Base-by-base conservation (phyloP, 306 rosid species). In the Arachis hypogaea region DNA sequence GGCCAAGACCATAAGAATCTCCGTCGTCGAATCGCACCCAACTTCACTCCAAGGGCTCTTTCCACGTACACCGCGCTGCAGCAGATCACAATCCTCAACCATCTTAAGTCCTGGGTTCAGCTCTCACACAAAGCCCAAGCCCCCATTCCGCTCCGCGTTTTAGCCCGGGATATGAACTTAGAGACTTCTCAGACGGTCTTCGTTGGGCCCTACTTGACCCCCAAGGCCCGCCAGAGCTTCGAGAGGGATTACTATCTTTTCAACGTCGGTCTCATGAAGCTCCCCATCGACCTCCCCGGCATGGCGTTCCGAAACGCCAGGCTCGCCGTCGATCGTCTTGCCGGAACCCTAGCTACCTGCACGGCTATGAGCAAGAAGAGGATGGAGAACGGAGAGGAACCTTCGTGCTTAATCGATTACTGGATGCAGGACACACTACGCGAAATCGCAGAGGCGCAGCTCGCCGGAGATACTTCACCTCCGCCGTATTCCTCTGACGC, bases 11-110 rank as follows among this genome's bases (percentile, higher is more conserved):
- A 94, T 62, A 94, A 89, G 52, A 91, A 91, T 63, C 84, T 91
- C 76, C 97, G 97, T 81, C 95, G 95, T 74, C 89, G 92, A 57
- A 89, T 94, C 12, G 95, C 85, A 0, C 97, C 97, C 2, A 94
- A 89, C 22, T 94, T 94, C 83, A 88, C 93, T 2, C 95, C 93
- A 0, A 88, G 79, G 1, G 96, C 97, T 0, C 92, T 94, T 12
- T 77, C 89, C 7, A 88, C 94, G 16, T 94, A 94, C 87, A 81
- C 91, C 10, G 68, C 81, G 22, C 63, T 88, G 9, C 98, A 94
- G 89, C 97, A 94, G 88, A 80, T 85, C 50, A 84, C 77, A 0
- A 89, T 94, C 68, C 89, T 89, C 73, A 49, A 80, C 38, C 98
- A 94, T 49, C 69, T 94, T 11, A 73, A 81, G 29, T 16, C 75